A percentile compares a stretch with the other conserved stretches of the same genome.
phyloP scores from a whole-genome alignment of 1,284 basidiomycete genomes.

The Heterobasidion irregulare region DNA sequence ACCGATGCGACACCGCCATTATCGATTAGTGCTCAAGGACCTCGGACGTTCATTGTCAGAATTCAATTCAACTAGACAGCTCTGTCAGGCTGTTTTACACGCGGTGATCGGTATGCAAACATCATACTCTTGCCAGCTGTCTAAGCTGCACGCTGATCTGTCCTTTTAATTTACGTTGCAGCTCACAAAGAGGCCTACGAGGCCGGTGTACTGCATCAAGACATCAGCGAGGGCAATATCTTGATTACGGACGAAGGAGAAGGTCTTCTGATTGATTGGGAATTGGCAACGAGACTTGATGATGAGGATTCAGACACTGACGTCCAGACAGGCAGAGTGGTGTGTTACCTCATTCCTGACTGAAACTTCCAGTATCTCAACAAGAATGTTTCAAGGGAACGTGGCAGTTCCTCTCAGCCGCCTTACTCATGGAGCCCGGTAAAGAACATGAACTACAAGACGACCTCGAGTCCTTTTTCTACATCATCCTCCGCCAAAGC shows the following conservation, averaged over 20 bases:
- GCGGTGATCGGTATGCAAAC: too few species aligned
- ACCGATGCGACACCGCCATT: too few species aligned
- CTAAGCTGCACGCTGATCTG: too few species aligned
- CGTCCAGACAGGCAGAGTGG: background rate
- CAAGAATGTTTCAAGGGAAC: background rate
- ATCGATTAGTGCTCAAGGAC: too few species aligned
- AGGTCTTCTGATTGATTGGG: background rate
- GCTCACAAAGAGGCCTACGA: background rate
- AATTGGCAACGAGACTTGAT: background rate
- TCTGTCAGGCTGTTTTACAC: too few species aligned
- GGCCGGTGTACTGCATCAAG: background rate
- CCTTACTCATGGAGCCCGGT: background rate
- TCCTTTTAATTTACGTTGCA: background rate
- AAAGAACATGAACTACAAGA: background rate
- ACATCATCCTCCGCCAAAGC: background rate
- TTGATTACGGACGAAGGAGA: background rate
- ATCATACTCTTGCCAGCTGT: too few species aligned
- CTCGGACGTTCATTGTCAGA: too few species aligned
- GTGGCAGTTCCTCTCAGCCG: background rate
- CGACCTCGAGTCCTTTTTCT: background rate
- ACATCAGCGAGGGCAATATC: background rate
- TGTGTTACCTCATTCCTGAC: background rate
- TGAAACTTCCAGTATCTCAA: background rate
- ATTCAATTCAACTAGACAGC: too few species aligned
- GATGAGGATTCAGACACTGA: background rate